Evolutionary conservation across 1,284 basidiomycete species (phyloP).

Genomic region (Fereydounia khargensis): DNA sequence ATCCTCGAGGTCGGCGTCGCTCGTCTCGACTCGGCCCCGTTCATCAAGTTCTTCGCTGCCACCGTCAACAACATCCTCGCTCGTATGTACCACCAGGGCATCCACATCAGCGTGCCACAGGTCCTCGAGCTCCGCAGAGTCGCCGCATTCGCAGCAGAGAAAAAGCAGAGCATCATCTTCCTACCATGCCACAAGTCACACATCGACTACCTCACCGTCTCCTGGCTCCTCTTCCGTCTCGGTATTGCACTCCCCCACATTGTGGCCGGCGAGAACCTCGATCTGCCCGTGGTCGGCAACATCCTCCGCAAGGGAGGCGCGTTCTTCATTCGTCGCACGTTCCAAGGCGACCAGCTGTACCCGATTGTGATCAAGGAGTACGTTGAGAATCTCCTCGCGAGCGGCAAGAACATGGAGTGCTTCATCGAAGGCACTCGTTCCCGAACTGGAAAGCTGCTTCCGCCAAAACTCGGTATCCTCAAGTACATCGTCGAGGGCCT

Average conservation of each 20-base stretch:
- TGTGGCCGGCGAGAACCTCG: constrained; percentile 58
- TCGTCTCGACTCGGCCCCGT: constrained; percentile 41
- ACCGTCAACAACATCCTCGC: constrained; percentile 57
- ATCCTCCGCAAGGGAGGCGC: constrained; percentile 57
- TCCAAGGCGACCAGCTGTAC: constrained; percentile 57
- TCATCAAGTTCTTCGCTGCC: constrained; percentile 39
- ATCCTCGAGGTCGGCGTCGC: constrained; percentile 40
- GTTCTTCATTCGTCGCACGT: constrained; percentile 57
- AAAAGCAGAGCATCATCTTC: constrained; percentile 57
- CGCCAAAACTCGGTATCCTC: constrained; percentile 59
- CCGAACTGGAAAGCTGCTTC: constrained; percentile 58
- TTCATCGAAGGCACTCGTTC: constrained; percentile 59
- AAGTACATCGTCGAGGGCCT: constrained; percentile 58
- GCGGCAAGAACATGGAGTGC: constrained; percentile 56
- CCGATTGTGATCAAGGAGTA: constrained; percentile 58
- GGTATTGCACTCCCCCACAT: constrained; percentile 58
- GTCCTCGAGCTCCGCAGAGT: constrained; percentile 50
- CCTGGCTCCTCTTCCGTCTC: constrained; percentile 55
- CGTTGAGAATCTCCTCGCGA: constrained; percentile 54
- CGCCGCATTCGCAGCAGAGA: constrained; percentile 50
- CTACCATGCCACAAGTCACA: constrained; percentile 59
- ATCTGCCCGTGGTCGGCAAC: constrained; percentile 53
- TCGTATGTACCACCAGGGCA: constrained; percentile 56
- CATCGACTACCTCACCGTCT: constrained; percentile 53
- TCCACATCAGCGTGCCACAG: constrained; percentile 49